Evolutionary conservation across 345 rosid genomes (phyloP).

Genomic region (Boechera retrofracta): DNA sequence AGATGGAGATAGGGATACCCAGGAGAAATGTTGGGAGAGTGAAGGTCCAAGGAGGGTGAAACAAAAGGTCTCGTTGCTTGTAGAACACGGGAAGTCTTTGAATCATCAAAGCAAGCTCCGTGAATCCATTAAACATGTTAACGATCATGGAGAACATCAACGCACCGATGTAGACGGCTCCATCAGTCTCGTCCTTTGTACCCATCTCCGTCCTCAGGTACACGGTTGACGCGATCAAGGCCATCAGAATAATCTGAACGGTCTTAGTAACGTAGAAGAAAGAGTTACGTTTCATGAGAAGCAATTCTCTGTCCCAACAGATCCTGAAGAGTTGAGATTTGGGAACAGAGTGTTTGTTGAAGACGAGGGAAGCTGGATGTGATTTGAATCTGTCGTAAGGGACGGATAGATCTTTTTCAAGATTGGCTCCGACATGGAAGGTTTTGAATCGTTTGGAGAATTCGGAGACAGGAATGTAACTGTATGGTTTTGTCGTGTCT

Average conservation of each 20-base stretch:
- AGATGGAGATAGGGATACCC: conserved; percentile 64
- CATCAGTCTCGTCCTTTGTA: conserved; percentile 59
- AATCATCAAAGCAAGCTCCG: conserved; percentile 78
- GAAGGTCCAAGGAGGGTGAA: conserved; percentile 87
- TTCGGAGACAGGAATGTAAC: conserved; percentile 63
- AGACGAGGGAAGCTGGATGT: conserved; percentile 75
- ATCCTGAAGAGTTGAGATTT: conserved; percentile 67
- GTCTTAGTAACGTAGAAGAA: conserved; percentile 75
- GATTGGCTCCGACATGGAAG: conserved; percentile 69
- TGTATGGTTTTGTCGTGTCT: conserved; percentile 63
- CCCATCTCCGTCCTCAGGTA: conserved; percentile 68
- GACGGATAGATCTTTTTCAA: conserved; percentile 59
- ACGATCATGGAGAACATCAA: conserved; percentile 56
- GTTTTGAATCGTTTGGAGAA: conserved; percentile 63
- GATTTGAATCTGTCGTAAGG: conserved; percentile 62
- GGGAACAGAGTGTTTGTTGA: conserved; percentile 62
- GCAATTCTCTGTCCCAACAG: conserved; percentile 83
- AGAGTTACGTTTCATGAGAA: conserved; percentile 69
- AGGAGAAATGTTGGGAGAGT: conserved; percentile 73
- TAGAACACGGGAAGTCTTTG: conserved; percentile 83
- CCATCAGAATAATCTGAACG: conserved; percentile 65
- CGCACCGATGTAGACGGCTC: conserved; percentile 56
- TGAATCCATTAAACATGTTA: conserved; percentile 88
- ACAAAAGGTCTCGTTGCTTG: conserved; percentile 89
- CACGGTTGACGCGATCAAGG: conserved; percentile 60